A percentile compares a stretch with the other conserved stretches of the same genome.
Evolutionary conservation across 768 basidiomycete genomes (phyloP).

Genomic region (Pulveroboletus sp.): DNA sequence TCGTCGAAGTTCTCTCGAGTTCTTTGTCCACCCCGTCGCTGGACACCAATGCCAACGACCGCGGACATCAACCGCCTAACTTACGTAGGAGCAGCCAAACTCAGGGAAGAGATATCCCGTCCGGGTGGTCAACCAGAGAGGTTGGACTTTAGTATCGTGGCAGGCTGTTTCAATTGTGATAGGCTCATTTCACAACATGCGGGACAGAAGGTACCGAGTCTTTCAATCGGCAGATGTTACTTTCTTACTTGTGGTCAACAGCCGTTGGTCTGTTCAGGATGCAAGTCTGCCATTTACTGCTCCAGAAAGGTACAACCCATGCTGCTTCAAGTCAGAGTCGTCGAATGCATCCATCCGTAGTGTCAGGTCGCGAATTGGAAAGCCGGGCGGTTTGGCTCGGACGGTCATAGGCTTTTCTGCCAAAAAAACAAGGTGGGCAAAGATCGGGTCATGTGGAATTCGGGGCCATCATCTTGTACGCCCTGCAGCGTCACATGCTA

Average conservation of each 20-base stretch:
- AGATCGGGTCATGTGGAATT: not conserved
- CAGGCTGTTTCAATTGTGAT: conserved; percentile 24
- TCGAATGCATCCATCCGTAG: conserved; percentile 13
- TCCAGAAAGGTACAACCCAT: conserved; percentile 21
- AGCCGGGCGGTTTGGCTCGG: conserved; percentile 21
- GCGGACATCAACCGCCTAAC: conserved; percentile 26
- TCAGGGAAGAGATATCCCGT: conserved; percentile 24
- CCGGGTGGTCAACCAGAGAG: conserved; percentile 28
- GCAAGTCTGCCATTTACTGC: conserved; percentile 29
- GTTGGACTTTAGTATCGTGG: conserved; percentile 23
- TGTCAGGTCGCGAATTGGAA: conserved; percentile 38
- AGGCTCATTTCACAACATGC: conserved; percentile 1
- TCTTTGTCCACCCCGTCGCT: conserved; percentile 15
- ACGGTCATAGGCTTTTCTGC: conserved; percentile 33
- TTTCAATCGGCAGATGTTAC: not conserved
- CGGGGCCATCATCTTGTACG: not conserved
- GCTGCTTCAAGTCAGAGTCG: not conserved
- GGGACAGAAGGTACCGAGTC: conserved; percentile 19
- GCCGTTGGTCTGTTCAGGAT: conserved; percentile 28
- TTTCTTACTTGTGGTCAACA: conserved; percentile 7
- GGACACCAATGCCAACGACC: conserved; percentile 19
- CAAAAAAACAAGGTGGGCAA: conserved; percentile 31
- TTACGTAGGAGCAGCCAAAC: conserved; percentile 25
- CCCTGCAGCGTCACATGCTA: conserved; percentile 34
- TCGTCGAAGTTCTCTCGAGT: not conserved